These are phyloP conservation scores for Dianthus caryophyllus DNA, from an alignment of 148 eudicot genomes.

Conservation along the genomic window DNA sequence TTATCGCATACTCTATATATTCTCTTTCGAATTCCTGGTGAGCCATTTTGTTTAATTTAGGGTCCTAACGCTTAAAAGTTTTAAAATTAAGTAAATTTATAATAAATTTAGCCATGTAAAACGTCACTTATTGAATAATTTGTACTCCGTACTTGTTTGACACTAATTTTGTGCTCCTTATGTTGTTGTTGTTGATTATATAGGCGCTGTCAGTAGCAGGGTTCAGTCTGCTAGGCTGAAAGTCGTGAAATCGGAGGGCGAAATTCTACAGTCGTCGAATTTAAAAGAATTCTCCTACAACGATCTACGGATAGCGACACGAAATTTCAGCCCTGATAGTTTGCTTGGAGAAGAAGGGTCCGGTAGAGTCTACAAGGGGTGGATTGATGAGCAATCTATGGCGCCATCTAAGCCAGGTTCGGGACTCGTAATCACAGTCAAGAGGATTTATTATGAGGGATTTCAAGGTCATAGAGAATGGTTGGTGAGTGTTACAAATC, in stretches of 20 bases:
- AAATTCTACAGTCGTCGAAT: slow-evolving; percentile 56
- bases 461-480: slow-evolving; percentile 80
- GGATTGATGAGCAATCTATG: slow-evolving; percentile 73
- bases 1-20: too few species aligned
- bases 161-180: not conserved
- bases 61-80: too few species aligned
- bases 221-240: slow-evolving; percentile 41
- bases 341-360: slow-evolving; percentile 88
- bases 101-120: too few species aligned
- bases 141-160: not conserved
- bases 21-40: too few species aligned
- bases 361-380: slow-evolving; percentile 81
- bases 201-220: slow-evolving; percentile 30
- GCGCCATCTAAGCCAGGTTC: slow-evolving; percentile 59
- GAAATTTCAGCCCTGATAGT: slow-evolving; percentile 81
- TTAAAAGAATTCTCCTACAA: slow-evolving; percentile 50
- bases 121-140: not conserved
- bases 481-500: too few species aligned
- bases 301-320: slow-evolving; percentile 59
- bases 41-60: too few species aligned
- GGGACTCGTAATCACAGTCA: slow-evolving; percentile 69
- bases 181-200: not conserved
- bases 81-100: too few species aligned
- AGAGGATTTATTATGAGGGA: slow-evolving; percentile 75
- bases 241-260: slow-evolving; percentile 44